Conservation (phyloP, 2,329 filamentous ascomycete genomes). For the Colletotrichum melonis region DNA sequence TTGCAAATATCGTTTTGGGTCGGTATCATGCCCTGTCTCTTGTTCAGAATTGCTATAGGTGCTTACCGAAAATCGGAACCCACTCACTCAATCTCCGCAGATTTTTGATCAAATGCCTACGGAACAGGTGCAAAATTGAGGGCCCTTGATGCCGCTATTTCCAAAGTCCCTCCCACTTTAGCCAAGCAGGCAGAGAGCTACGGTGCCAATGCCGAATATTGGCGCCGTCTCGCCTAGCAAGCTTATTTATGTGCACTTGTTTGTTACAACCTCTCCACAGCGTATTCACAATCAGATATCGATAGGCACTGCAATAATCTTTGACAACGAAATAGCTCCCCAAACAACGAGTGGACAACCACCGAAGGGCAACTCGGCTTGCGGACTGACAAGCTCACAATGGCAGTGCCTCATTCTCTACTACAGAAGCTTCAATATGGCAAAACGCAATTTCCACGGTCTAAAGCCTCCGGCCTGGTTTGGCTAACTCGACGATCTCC, state of each 20-base stretch:
- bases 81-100: not conserved
- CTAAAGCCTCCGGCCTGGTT: not conserved
- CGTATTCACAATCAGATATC: not conserved
- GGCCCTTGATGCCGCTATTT: not conserved
- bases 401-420: not conserved
- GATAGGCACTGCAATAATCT: not conserved
- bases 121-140: not conserved
- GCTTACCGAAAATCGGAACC: not conserved
- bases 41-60: not conserved
- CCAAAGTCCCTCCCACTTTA: not conserved
- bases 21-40: not conserved
- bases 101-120: not conserved
- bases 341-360: not conserved
- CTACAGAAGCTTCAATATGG: not conserved
- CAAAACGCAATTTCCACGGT: not conserved
- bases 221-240: not conserved
- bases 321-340: not conserved
- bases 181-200: not conserved
- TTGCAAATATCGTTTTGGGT: not conserved
- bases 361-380: not conserved
- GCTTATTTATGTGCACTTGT: not conserved
- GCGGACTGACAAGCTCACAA: not conserved
- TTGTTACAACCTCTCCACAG: not conserved
- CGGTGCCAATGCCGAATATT: not conserved
- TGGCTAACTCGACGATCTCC: not conserved